Percentiles rank a stretch among this genome's conserved stretches.
These are phyloP conservation scores for Epichloe sylvatica DNA, from an alignment of 2,329 filamentous ascomycete species.

Conservation along the genomic window DNA sequence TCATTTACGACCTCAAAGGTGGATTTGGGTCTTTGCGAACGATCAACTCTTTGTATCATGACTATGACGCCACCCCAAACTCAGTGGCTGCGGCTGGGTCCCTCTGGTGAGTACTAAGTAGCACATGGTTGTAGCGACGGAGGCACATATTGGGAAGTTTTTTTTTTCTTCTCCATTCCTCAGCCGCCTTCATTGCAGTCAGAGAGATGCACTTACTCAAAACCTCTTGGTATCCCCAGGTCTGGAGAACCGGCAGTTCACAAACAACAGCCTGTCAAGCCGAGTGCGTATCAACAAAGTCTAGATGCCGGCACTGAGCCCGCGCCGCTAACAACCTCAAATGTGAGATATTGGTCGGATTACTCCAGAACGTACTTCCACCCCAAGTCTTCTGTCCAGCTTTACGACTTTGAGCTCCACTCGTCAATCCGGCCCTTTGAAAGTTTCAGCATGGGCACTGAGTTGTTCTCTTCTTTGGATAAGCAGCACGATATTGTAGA, in stretches of 20 bases:
- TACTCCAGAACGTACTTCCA: slow-evolving; percentile 89
- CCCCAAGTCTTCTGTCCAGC: slow-evolving; percentile 70
- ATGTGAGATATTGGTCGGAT: slow-evolving; percentile 93
- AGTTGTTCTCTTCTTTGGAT: slow-evolving; percentile 60
- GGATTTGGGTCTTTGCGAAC: slow-evolving; percentile 80
- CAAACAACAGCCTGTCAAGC: slow-evolving; percentile 50
- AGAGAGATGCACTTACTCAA: background rate
- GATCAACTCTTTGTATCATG: slow-evolving; percentile 85
- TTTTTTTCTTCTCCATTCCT: too few relatives aligned
- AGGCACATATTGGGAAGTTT: background rate
- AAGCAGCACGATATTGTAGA: slow-evolving; percentile 78
- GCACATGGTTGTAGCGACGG: background rate
- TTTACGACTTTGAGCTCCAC: slow-evolving; percentile 76
- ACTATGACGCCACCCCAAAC: slow-evolving; percentile 47
- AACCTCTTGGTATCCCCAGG: slow-evolving; percentile 27
- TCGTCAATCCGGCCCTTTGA: slow-evolving; percentile 75
- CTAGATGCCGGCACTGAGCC: slow-evolving; percentile 60
- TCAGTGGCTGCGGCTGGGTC: slow-evolving; percentile 17
- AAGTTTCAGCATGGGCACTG: slow-evolving; percentile 71
- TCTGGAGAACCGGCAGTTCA: slow-evolving; percentile 54
- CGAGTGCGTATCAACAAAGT: slow-evolving; percentile 63
- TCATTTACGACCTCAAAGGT: slow-evolving; percentile 92
- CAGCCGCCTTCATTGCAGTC: too few relatives aligned
- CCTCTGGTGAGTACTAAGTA: slow-evolving; percentile 21
- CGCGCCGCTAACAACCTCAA: slow-evolving; percentile 49